These are phyloP conservation scores for Hyparrhenia diplandra DNA, from an alignment of 176 grass and related monocot genomes.

Conservation along the genomic window DNA sequence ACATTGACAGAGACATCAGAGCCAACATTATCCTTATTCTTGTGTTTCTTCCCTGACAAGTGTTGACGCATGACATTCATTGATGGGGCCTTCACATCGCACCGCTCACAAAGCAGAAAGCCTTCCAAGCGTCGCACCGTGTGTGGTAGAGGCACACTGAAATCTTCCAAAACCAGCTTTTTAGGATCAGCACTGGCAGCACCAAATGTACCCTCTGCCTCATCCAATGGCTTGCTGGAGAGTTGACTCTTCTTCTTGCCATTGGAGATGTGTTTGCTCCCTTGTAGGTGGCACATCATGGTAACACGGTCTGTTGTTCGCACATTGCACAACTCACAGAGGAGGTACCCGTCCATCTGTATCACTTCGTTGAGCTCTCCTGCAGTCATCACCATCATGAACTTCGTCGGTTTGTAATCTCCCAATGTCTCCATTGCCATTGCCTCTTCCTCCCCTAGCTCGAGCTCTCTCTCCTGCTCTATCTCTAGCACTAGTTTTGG, in stretches of 20 bases:
- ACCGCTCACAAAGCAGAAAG: slow-evolving; percentile 21
- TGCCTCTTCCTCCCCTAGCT: too few relatives aligned
- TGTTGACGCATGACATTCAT: slow-evolving; percentile 1
- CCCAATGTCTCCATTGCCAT: background rate
- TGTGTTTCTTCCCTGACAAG: slow-evolving; percentile 10
- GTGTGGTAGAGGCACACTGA: background rate
- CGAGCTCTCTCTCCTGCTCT: background rate
- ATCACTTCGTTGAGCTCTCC: background rate
- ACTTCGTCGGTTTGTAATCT: background rate
- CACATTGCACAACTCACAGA: background rate
- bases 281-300: slow-evolving; percentile 30
- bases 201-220: background rate
- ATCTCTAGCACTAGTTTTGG: background rate
- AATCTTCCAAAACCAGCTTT: background rate
- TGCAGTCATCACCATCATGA: background rate
- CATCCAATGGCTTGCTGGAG: too few relatives aligned
- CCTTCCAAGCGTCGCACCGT: background rate
- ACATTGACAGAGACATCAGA: background rate
- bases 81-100: background rate
- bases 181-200: background rate
- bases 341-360: slow-evolving; percentile 42
- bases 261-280: too few relatives aligned
- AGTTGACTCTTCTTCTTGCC: too few relatives aligned
- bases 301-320: background rate
- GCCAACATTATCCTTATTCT: background rate